Base-by-base conservation (phyloP, 2,329 filamentous ascomycete species). In the Leptographium galeiforme region DNA sequence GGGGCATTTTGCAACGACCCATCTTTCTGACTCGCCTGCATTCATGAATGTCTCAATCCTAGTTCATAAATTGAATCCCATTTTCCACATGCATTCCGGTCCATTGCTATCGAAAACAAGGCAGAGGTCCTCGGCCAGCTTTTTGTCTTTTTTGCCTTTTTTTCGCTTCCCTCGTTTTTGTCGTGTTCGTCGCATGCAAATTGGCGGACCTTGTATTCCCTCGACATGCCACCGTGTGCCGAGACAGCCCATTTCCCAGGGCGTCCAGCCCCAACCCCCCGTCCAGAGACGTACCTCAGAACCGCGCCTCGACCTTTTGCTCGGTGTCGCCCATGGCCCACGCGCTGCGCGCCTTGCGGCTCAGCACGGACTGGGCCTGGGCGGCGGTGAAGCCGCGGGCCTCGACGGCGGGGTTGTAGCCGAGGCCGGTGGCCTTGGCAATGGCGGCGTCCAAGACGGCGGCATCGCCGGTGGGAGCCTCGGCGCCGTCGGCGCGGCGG, bases 401-500 rank as follows among this genome's bases (percentile, higher is more conserved):
- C 68, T 87, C 83, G 6, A 89, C 84, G 4, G 91, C 91, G 19
- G 91, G 91, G 67, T 97, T 97, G 63, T 97, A 97, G 0, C 89
- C 90, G 19, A 95, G 70, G 49, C 79, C 78, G 53, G 78, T 89
- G 56, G 69, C 67, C 72, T 75, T 79, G 2, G 75, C 87, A 2
- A 95, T 78, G 48, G 78, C 75, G 5, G 74, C 77, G 51, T 78
- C 80, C 19, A 79, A 75, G 6, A 94, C 66, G 39, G 8, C 12
- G 4, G 73, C 70, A 5, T 16, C 19, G 18, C 30, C 48, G 10
- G 25, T 2, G 11, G 72, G 70, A 3, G 83, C 83, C 53, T 70
- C 72, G 67, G 78, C 74, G 12, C 88, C 87, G 66, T 97, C 91
- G 0, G 85, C 85, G 16, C 90, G 79, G 70, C 82, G 82, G 68